Conservation (phyloP, 2,329 filamentous ascomycete species). For the Orbilia quercus region DNA sequence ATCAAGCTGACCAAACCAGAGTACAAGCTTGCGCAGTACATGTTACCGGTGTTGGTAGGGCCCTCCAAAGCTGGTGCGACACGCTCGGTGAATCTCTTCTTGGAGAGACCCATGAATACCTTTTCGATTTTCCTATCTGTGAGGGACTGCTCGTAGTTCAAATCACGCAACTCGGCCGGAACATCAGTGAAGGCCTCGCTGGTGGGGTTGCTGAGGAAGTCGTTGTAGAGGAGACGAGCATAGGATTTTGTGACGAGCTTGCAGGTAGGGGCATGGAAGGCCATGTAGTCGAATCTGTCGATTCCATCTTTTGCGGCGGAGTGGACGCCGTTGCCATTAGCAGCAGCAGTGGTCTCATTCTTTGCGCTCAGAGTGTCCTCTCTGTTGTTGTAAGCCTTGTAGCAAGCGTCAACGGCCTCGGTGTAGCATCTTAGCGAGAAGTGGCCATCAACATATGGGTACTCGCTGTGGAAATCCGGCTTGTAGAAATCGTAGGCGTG, state of each 20-base stretch:
- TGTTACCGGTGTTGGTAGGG: constrained; percentile 77
- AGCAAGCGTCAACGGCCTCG: constrained; percentile 81
- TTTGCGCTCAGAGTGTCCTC: constrained; percentile 71
- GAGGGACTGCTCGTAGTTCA: constrained; percentile 82
- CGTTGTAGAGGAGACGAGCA: constrained; percentile 84
- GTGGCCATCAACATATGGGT: constrained; percentile 85
- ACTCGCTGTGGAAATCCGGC: constrained; percentile 86
- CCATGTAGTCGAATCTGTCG: constrained; percentile 84
- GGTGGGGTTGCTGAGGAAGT: constrained; percentile 78
- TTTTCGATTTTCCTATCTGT: constrained; percentile 86
- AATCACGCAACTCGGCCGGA: constrained; percentile 77
- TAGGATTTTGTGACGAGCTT: constrained; percentile 89
- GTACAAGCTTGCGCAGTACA: constrained; percentile 73
- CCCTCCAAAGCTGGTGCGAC: constrained; percentile 79
- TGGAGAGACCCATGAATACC: constrained; percentile 83
- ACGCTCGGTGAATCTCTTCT: constrained; percentile 84
- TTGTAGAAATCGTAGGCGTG: constrained; percentile 93
- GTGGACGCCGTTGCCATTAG: constrained; percentile 62
- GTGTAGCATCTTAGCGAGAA: constrained; percentile 85
- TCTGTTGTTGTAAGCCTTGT: constrained; percentile 81
- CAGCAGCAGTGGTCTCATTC: constrained; percentile 65
- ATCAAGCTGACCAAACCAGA: constrained; percentile 71
- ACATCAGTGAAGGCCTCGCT: constrained; percentile 78
- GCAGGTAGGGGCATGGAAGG: constrained; percentile 87
- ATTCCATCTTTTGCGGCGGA: constrained; percentile 71